A percentile compares a stretch with the other conserved stretches of the same genome.
Conservation (phyloP, 805 yeast genomes). For the Wickerhamiella siamensis region DNA sequence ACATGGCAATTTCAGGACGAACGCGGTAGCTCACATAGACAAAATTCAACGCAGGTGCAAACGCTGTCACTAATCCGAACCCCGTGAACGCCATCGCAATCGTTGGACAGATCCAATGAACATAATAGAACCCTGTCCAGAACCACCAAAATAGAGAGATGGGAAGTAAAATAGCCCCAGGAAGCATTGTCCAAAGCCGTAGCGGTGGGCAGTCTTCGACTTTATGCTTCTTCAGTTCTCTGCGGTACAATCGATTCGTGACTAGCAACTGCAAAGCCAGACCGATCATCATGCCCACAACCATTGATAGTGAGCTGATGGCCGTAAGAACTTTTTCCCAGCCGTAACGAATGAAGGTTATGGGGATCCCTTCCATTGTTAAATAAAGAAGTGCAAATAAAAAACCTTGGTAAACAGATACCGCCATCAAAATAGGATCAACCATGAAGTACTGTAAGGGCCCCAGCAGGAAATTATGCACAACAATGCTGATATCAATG, state of each 20-base stretch:
- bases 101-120: constrained; percentile 52
- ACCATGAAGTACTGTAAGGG: constrained; percentile 23
- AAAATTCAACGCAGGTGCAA: constrained; percentile 47
- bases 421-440: constrained; percentile 27
- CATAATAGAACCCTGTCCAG: constrained; percentile 71
- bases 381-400: constrained; percentile 28
- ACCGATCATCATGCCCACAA: constrained; percentile 52
- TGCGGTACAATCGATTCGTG: constrained; percentile 38
- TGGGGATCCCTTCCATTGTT: constrained; percentile 26
- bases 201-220: constrained; percentile 61
- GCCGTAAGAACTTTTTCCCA: constrained; percentile 48
- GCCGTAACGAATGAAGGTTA: constrained; percentile 37
- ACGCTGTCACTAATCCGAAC: constrained; percentile 38
- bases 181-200: constrained; percentile 62
- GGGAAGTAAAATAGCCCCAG: constrained; percentile 56
- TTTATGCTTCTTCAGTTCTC: constrained; percentile 35
- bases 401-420: constrained; percentile 27
- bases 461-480: constrained; percentile 21
- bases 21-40: constrained; percentile 44
- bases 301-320: constrained; percentile 65
- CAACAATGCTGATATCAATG: constrained; percentile 28
- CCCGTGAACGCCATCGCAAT: constrained; percentile 41
- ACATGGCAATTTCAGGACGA: constrained; percentile 47
- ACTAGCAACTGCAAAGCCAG: constrained; percentile 35
- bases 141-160: constrained; percentile 74